phyloP scores from a whole-genome alignment of 805 yeast genomes.

The Ogataea glucozyma region DNA sequence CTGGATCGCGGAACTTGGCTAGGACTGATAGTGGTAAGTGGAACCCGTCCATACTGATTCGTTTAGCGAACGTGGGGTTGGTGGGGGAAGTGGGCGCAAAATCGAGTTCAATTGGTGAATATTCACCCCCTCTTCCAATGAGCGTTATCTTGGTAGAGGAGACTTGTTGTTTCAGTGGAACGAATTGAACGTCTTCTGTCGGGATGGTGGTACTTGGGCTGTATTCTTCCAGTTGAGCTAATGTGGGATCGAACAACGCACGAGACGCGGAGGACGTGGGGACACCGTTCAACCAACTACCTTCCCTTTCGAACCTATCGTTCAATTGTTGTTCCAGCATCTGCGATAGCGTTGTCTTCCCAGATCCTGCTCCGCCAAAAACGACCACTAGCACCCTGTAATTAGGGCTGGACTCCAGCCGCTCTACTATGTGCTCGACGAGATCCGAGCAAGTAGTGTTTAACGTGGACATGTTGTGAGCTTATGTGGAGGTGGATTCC shows the following conservation, averaged over 20 bases:
- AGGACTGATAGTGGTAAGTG: slow-evolving; percentile 58
- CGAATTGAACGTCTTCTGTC: slow-evolving; percentile 13
- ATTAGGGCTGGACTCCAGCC: slow-evolving; percentile 4
- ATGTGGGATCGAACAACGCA: not conserved
- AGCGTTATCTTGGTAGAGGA: slow-evolving; percentile 5
- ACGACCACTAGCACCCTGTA: slow-evolving; percentile 58
- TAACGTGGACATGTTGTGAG: not conserved
- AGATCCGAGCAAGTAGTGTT: slow-evolving; percentile 1
- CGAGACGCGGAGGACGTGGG: not conserved
- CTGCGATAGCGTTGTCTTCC: slow-evolving; percentile 69
- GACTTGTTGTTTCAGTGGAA: slow-evolving; percentile 5
- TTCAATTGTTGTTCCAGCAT: slow-evolving; percentile 46
- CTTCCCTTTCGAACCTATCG: slow-evolving; percentile 10
- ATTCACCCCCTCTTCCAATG: slow-evolving; percentile 16
- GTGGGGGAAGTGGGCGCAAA: not conserved
- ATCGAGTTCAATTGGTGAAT: slow-evolving; percentile 12
- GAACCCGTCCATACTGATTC: slow-evolving; percentile 76
- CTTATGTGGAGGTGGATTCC: not conserved
- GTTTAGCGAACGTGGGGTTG: slow-evolving; percentile 40
- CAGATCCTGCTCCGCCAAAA: slow-evolving; percentile 84
- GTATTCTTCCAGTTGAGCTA: slow-evolving; percentile 2
- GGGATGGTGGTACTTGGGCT: slow-evolving; percentile 24
- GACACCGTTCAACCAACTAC: not conserved
- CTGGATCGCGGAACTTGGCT: slow-evolving; percentile 52
- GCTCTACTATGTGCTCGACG: slow-evolving; percentile 1